Evolutionary conservation across 78 protist genomes (phyloP).

Genomic region (Tieghemostelium lacteum): DNA sequence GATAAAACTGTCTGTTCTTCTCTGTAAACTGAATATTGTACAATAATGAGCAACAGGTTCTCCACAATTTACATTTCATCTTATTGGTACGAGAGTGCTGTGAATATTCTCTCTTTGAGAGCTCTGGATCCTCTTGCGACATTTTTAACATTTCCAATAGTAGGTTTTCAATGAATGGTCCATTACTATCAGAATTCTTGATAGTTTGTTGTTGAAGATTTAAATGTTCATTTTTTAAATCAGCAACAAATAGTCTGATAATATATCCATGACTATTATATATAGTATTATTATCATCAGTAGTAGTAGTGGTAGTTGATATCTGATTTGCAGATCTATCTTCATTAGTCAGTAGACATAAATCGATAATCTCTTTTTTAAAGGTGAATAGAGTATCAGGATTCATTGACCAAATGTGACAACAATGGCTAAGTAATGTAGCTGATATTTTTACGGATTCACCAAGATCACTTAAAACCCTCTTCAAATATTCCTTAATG

Average conservation of each 20-base stretch:
- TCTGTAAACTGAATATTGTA: slow-evolving; percentile 9
- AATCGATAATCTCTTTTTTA: slow-evolving; percentile 44
- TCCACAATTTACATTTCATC: slow-evolving; percentile 54
- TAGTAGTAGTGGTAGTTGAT: neutral
- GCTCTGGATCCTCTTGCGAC: slow-evolving; percentile 15
- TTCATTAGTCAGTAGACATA: slow-evolving; percentile 41
- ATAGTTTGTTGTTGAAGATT: no score
- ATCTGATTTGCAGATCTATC: slow-evolving; percentile 3
- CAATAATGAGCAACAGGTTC: slow-evolving; percentile 55
- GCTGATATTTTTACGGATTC: slow-evolving; percentile 51
- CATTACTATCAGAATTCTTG: neutral
- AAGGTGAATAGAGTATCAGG: slow-evolving; percentile 4
- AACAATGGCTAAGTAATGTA: slow-evolving; percentile 56
- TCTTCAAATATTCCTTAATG: slow-evolving; percentile 25
- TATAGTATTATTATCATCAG: neutral
- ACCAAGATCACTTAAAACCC: slow-evolving; percentile 42
- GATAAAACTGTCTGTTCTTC: neutral
- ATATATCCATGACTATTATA: slow-evolving; percentile 71
- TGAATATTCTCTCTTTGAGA: slow-evolving; percentile 57
- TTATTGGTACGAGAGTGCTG: slow-evolving; percentile 59
- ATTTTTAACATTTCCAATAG: slow-evolving; percentile 32
- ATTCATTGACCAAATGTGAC: slow-evolving; percentile 62
- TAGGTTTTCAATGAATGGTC: slow-evolving; percentile 32
- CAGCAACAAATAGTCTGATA: slow-evolving; percentile 51
- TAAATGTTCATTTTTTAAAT: slow-evolving; percentile 21